phyloP scores from a whole-genome alignment of 1,284 basidiomycete genomes.

The Tylopilus sp. region DNA sequence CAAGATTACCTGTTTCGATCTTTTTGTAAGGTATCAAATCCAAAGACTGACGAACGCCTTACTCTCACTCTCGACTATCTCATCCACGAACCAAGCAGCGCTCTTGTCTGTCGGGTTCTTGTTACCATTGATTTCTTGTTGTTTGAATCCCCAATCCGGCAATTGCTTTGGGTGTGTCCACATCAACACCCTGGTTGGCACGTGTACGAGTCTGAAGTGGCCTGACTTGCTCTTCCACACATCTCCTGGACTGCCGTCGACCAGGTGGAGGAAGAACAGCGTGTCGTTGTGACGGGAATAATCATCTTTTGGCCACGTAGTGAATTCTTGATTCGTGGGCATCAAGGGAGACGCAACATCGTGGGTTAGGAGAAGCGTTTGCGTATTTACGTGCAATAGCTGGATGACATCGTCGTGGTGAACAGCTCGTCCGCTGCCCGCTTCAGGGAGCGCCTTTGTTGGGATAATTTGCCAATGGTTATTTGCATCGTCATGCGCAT shows the following conservation, averaged over 20 bases:
- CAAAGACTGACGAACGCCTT: slow-evolving; percentile 27
- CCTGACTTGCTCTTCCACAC: slow-evolving; percentile 90
- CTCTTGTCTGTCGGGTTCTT: slow-evolving; percentile 85
- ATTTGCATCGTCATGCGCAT: slow-evolving; percentile 89
- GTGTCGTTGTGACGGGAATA: slow-evolving; percentile 80
- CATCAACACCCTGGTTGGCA: slow-evolving; percentile 86
- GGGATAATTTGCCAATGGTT: slow-evolving; percentile 96
- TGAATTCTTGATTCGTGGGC: slow-evolving; percentile 99
- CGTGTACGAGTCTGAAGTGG: slow-evolving; percentile 87
- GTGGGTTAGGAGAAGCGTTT: slow-evolving; percentile 85
- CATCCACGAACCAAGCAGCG: slow-evolving; percentile 85
- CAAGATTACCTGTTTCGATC: slow-evolving; percentile 13
- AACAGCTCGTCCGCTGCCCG: slow-evolving; percentile 84
- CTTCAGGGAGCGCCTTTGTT: slow-evolving; percentile 86
- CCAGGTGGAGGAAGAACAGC: slow-evolving; percentile 72
- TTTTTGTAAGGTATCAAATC: neutral
- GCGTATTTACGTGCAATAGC: slow-evolving; percentile 83
- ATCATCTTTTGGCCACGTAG: slow-evolving; percentile 78
- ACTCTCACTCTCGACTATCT: slow-evolving; percentile 75
- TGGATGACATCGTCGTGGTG: slow-evolving; percentile 88
- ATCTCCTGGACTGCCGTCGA: slow-evolving; percentile 71
- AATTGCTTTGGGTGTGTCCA: slow-evolving; percentile 87
- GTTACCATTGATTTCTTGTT: slow-evolving; percentile 98
- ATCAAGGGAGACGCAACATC: slow-evolving; percentile 97
- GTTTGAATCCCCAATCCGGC: slow-evolving; percentile 95